Evolutionary conservation across 176 grass and related monocot species (phyloP), one percentile per base, ranked within the genome.

Genomic region (Rhipidocladum racemiflorum): DNA sequence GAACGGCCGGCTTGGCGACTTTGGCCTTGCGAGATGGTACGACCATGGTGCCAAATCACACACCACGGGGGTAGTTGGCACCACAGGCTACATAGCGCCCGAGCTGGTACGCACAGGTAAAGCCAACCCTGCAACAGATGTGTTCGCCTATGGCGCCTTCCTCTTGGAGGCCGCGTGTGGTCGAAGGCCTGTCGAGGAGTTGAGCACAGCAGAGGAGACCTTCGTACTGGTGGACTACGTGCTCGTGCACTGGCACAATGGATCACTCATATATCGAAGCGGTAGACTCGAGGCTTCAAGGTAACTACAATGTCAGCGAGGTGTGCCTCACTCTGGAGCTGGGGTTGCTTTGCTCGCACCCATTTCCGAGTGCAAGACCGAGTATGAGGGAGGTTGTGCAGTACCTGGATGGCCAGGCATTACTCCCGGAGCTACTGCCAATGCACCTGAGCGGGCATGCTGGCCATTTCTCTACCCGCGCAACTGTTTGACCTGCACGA

Each of bases 331-430:
- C 38, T 3, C 21, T 83, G 57, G 74, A 20, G 81, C 21, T 83
- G 6, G 81, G 81, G 14, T 9, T 83, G 9, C 7, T 65, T 8
- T 83, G 81, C 57, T 83, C 70, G 0, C 80, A 82, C 5, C 69
- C 81, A 0, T 25, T 51, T 57, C 8, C 57, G 42, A n/a, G 36
- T 1, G n/a, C 34, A 3, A 74, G 81, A 57, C 81, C 81, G 0
- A 28, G 44, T 30, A 83, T 83, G 69, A 23, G 81, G 63, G 59
- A 73, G 11, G 69, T 83, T 13, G 39, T 83, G 55, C 81, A 83
- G 30, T 74, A 83, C 69, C 81, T 83, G 0, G 29, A 61, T 0
- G 81, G 81, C 0, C 10, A 10, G 42, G 42, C 42, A 12, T 12
- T 3, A 43, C 42, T 12, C 42, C 10, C 42, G 2, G 42, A 43